Evolutionary conservation across 192 early-diverging fungal genomes (phyloP), one percentile per base, ranked within the genome.

Genomic region (Coemansia sp.): DNA sequence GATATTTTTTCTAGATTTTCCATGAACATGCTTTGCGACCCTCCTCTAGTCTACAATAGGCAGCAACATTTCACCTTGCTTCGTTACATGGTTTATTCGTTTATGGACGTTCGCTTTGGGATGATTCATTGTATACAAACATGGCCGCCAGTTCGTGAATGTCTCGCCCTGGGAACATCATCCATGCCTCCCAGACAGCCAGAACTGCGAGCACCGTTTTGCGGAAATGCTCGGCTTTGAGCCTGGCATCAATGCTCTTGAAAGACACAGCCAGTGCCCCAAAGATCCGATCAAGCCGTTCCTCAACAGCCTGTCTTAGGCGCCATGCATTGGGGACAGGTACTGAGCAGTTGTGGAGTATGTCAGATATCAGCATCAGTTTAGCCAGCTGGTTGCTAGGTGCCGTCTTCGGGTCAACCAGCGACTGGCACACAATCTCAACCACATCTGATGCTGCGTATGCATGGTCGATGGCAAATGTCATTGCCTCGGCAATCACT

Each of bases 121-220:
- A n/a, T n/a, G n/a, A n/a, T n/a, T n/a, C n/a, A n/a, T n/a, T n/a
- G n/a, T 48, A 29, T 41, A 50, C 10, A 61, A 72, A 72, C 19
- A 38, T 40, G 22, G 20, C 38, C 5, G 75, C 69, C 37, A 72
- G 22, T 29, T 36, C 38, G 14, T 42, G 42, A 19, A 69, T 37
- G 5, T 28, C 57, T 9, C 58, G 50, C 23, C 84, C 75, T 8
- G 91, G 87, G 70, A 93, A 97, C 17, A 97, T 83, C 73, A 90
- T 89, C 91, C 95, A 93, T 38, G 79, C 85, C 64, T 97, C 93
- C 95, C 94, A 97, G 14, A 91, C 88, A 4, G 74, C 79, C 37
- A 97, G 66, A 6, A 92, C 84, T 8, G 59, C 79, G 17, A 79
- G 73, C 40, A 87, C 86, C 57, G 82, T 88, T 61, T 82, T 77